These are phyloP conservation scores for Tulasnella sp. DNA, from an alignment of 768 basidiomycete genomes.

Conservation along the genomic window DNA sequence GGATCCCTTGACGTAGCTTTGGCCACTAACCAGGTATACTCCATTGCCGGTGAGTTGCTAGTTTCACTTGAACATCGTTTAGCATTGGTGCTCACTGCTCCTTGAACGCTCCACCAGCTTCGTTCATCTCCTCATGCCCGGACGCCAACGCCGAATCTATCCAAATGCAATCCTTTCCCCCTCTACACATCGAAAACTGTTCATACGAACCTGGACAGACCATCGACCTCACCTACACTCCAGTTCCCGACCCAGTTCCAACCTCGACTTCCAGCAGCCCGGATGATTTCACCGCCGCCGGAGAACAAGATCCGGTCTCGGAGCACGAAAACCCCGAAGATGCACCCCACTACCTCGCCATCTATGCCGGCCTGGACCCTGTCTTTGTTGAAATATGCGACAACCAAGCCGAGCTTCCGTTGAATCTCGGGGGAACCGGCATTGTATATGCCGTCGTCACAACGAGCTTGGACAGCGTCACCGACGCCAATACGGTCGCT, in stretches of 20 bases:
- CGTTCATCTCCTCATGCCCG: conserved; percentile 55
- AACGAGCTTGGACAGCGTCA: conserved; percentile 39
- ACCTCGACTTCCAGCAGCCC: not conserved
- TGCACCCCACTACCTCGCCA: not conserved
- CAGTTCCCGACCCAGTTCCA: not conserved
- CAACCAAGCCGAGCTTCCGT: conserved; percentile 42
- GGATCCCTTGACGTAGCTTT: not conserved
- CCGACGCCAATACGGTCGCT: conserved; percentile 51
- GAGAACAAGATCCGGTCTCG: not conserved
- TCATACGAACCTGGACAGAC: conserved; percentile 38
- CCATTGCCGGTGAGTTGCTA: not conserved
- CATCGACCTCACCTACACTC: conserved; percentile 3
- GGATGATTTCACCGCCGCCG: not conserved
- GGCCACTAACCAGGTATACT: not conserved
- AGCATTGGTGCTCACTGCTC: not conserved
- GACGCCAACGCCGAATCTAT: conserved; percentile 38
- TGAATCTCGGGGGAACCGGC: conserved; percentile 40
- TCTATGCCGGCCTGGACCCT: conserved; percentile 30
- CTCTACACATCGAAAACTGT: conserved; percentile 22
- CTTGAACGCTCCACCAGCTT: conserved; percentile 29
- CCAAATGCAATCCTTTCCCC: conserved; percentile 34
- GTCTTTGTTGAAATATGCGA: conserved; percentile 41
- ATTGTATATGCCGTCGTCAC: conserved; percentile 52
- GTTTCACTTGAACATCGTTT: not conserved
- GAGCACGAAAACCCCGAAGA: no score